A percentile compares a stretch with the other conserved stretches of the same genome.
Evolutionary conservation across 305 asterid species (phyloP).

Genomic region (Solanum hybrid): DNA sequence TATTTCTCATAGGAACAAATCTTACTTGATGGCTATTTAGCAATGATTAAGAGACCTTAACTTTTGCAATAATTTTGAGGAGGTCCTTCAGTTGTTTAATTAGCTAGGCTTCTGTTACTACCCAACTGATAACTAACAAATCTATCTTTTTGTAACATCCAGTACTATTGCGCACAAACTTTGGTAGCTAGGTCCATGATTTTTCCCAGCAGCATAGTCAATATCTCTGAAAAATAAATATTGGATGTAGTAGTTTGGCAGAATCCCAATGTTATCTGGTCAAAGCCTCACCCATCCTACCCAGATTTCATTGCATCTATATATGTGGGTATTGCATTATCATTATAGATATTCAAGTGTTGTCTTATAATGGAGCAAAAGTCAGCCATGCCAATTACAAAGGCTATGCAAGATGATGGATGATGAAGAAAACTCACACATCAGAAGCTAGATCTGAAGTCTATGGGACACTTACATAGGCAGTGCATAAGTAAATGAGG

Average conservation of each 20-base stretch:
- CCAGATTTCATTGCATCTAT: background rate
- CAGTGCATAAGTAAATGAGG: constrained; percentile 60
- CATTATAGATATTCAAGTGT: background rate
- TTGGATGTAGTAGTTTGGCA: background rate
- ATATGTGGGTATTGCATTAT: background rate
- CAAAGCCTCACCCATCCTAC: background rate
- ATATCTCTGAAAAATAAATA: background rate
- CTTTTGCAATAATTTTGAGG: background rate
- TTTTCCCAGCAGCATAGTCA: background rate
- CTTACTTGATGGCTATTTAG: background rate
- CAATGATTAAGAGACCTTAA: background rate
- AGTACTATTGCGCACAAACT: background rate
- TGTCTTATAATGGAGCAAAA: background rate
- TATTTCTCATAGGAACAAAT: background rate
- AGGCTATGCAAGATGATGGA: background rate
- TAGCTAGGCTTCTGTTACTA: background rate
- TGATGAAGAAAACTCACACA: background rate
- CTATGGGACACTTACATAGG: constrained; percentile 50
- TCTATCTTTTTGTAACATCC: background rate
- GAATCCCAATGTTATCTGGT: background rate
- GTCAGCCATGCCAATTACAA: background rate
- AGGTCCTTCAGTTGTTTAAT: background rate
- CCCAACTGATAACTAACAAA: background rate
- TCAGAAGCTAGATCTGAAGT: background rate
- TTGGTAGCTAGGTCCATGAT: background rate